Percentiles rank a stretch among this genome's conserved stretches.
Evolutionary conservation across 2,329 filamentous ascomycete genomes (phyloP).

Genomic region (Colletotrichum siamense): DNA sequence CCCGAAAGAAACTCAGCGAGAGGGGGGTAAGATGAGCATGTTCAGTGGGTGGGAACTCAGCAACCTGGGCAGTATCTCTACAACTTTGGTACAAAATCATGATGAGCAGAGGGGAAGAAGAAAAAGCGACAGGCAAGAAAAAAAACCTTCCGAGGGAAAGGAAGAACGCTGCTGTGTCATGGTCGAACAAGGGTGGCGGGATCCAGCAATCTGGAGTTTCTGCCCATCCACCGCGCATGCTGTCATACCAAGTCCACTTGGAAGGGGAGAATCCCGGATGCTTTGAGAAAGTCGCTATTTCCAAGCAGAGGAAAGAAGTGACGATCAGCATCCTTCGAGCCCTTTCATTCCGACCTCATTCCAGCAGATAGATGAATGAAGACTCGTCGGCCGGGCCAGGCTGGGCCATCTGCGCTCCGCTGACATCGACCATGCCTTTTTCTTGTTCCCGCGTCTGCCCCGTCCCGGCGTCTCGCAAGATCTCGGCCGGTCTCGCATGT

Average conservation of each 20-base stretch:
- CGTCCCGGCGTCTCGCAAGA: neutral
- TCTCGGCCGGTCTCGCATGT: conserved; percentile 6
- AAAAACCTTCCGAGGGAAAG: neutral
- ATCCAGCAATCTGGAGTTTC: conserved; percentile 7
- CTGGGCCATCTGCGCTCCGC: neutral
- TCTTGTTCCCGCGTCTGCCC: neutral
- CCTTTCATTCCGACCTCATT: conserved; percentile 14
- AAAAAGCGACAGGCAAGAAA: neutral
- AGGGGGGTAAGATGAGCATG: neutral
- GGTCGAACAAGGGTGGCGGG: neutral
- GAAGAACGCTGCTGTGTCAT: neutral
- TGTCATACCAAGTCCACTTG: conserved; percentile 11
- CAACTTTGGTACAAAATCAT: neutral
- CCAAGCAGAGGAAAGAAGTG: conserved; percentile 3
- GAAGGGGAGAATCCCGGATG: neutral
- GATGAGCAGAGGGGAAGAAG: neutral
- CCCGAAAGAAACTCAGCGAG: neutral
- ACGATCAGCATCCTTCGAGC: conserved; percentile 11
- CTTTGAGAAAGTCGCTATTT: neutral
- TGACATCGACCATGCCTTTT: neutral
- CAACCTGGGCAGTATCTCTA: neutral
- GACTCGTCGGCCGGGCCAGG: neutral
- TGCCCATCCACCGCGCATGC: neutral
- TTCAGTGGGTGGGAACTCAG: neutral
- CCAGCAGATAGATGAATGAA: conserved; percentile 13